Percentiles rank a stretch among this genome's conserved stretches.
phyloP scores from a whole-genome alignment of 371 early-diverging fungal species.

The Mucor irregularis region DNA sequence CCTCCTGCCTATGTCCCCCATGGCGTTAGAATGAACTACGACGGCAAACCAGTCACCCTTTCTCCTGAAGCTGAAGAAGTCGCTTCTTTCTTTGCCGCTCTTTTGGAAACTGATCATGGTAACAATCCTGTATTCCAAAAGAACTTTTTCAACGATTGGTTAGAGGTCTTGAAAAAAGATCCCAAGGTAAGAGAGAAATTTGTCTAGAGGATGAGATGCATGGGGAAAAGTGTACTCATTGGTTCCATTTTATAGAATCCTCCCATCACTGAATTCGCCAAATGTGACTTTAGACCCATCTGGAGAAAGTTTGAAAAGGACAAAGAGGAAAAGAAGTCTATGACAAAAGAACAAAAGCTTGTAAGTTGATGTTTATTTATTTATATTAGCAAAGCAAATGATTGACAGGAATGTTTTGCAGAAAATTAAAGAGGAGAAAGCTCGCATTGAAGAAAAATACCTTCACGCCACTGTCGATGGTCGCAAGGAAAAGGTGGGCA shows the following conservation, averaged over 20 bases:
- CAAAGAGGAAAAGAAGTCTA: constrained; percentile 77
- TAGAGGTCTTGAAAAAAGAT: constrained; percentile 60
- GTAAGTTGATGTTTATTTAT: constrained; percentile 24
- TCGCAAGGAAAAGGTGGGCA: constrained; percentile 95
- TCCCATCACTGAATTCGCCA: constrained; percentile 75
- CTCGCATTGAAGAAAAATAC: constrained; percentile 72
- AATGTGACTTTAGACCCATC: constrained; percentile 92
- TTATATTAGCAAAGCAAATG: background rate
- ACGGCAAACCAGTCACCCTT: constrained; percentile 75
- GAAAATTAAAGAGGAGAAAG: constrained; percentile 75
- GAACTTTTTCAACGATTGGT: constrained; percentile 94
- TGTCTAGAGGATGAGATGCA: too few species aligned
- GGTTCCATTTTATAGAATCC: constrained; percentile 44
- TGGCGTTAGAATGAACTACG: constrained; percentile 85
- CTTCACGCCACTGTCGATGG: constrained; percentile 83
- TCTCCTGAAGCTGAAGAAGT: constrained; percentile 91
- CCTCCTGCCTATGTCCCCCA: constrained; percentile 94
- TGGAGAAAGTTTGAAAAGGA: constrained; percentile 75
- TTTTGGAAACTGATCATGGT: constrained; percentile 85
- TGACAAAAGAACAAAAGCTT: constrained; percentile 91
- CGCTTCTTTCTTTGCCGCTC: constrained; percentile 90
- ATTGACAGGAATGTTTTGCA: constrained; percentile 1
- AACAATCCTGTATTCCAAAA: constrained; percentile 81
- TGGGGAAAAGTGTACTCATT: too few species aligned
- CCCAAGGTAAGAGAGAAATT: constrained; percentile 52